Conservation (phyloP, 192 early-diverging fungal species). For the Tieghemiomyces parasiticus region DNA sequence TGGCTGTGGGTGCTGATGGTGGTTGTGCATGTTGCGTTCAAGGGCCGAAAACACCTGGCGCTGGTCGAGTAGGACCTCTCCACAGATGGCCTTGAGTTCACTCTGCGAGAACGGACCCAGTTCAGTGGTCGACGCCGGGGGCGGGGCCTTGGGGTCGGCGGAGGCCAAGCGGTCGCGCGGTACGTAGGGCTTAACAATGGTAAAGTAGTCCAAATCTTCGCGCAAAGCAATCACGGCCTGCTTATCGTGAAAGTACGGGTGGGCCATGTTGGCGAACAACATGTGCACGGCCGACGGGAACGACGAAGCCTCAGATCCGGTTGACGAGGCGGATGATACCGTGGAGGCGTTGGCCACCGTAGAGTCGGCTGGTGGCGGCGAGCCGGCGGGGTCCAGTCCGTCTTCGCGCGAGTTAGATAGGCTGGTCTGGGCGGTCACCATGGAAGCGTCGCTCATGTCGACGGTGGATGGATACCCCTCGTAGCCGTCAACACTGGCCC, state of each 20-base stretch:
- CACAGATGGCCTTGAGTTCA: conserved; percentile 44
- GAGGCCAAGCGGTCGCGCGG: background rate
- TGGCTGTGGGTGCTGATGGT: conserved; percentile 17
- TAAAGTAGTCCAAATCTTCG: conserved; percentile 69
- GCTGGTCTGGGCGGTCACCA: conserved; percentile 10
- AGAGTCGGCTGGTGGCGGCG: background rate
- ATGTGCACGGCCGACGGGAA: conserved; percentile 10
- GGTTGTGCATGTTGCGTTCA: conserved; percentile 52
- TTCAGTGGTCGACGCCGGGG: conserved; percentile 8
- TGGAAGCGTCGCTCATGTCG: conserved; percentile 10
- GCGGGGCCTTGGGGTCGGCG: conserved; percentile 9
- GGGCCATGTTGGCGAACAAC: conserved; percentile 10
- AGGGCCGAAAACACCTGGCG: conserved; percentile 60
- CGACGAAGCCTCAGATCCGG: conserved; percentile 7
- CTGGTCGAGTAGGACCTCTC: conserved; percentile 43
- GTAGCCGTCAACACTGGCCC: no score
- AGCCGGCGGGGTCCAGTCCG: no score
- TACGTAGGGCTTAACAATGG: conserved; percentile 19
- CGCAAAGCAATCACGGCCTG: conserved; percentile 59
- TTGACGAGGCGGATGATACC: conserved; percentile 11
- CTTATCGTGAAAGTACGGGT: conserved; percentile 29
- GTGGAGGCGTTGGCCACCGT: background rate
- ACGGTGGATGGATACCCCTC: conserved; percentile 4
- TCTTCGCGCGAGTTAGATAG: background rate
- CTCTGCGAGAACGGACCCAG: conserved; percentile 24